Percentiles rank a stretch among this genome's conserved stretches.
Evolutionary conservation across 192 early-diverging fungal species (phyloP).

Genomic region (Backusella psychrophila): DNA sequence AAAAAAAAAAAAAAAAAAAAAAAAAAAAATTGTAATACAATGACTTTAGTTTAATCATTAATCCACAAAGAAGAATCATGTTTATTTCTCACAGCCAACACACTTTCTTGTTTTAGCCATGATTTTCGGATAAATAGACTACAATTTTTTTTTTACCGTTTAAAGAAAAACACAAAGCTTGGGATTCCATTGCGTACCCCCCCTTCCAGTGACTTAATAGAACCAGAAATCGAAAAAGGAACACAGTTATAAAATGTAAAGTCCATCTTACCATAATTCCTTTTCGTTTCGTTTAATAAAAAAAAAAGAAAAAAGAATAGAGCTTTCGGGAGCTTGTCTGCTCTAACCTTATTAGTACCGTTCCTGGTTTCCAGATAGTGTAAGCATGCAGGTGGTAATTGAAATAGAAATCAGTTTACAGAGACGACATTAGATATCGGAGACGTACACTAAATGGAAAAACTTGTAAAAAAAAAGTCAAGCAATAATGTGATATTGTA

Average conservation of each 20-base stretch:
- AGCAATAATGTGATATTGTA: neutral
- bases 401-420: neutral
- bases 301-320: neutral
- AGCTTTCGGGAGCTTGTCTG: neutral
- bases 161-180: neutral
- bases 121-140: neutral
- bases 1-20: neutral
- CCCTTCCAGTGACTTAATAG: too few relatives aligned
- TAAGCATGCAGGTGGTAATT: neutral
- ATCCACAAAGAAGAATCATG: neutral
- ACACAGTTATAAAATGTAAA: neutral
- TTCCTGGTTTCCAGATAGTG: neutral
- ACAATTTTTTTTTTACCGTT: neutral
- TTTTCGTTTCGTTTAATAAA: neutral
- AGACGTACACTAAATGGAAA: neutral
- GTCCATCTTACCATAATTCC: neutral
- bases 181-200: neutral
- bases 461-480: neutral
- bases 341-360: neutral
- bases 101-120: neutral
- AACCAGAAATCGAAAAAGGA: too few relatives aligned
- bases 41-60: neutral
- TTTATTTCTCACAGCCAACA: neutral
- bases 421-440: neutral
- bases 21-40: neutral